These are phyloP conservation scores for Lactarius trivialis DNA, from an alignment of 768 basidiomycete species.

Conservation along the genomic window DNA sequence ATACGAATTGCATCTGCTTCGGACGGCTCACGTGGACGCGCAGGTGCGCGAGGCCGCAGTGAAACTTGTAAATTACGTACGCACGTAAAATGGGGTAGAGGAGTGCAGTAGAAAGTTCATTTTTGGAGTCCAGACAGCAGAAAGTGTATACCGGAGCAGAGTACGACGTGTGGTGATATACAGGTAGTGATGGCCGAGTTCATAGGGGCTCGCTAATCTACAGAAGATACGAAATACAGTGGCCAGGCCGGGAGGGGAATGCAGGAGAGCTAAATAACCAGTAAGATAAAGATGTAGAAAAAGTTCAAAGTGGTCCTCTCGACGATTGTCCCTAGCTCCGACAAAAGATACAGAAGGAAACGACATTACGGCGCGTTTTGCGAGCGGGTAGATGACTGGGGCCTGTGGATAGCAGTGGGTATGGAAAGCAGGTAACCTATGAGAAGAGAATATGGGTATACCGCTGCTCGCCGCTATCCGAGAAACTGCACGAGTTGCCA, in stretches of 20 bases:
- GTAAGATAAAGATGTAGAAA: conserved; percentile 12
- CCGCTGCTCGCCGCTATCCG: conserved; percentile 9
- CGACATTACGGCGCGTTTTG: conserved; percentile 12
- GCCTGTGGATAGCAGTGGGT: conserved; percentile 13
- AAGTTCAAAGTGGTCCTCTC: conserved; percentile 14
- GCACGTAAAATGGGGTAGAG: conserved; percentile 26
- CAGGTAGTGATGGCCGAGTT: conserved; percentile 2
- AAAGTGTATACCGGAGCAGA: background rate
- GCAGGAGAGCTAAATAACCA: conserved; percentile 12
- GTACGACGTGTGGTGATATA: conserved; percentile 20
- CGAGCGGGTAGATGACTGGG: background rate
- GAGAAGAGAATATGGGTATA: conserved; percentile 23
- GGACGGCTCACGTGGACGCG: conserved; percentile 55
- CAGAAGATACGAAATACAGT: conserved; percentile 18
- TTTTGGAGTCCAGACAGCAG: background rate
- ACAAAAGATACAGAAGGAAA: conserved; percentile 16
- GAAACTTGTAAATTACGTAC: conserved; percentile 44
- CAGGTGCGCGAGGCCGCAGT: conserved; percentile 61
- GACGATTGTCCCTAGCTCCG: conserved; percentile 17
- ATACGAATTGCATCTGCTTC: conserved; percentile 74
- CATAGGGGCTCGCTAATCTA: conserved; percentile 13
- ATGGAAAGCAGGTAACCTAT: conserved; percentile 3
- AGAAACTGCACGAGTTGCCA: conserved; percentile 3
- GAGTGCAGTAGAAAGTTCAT: background rate
- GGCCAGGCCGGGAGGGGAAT: background rate